These are phyloP conservation scores for Pseudozyma thailandica DNA, from an alignment of 1,284 basidiomycete genomes.

Conservation along the genomic window DNA sequence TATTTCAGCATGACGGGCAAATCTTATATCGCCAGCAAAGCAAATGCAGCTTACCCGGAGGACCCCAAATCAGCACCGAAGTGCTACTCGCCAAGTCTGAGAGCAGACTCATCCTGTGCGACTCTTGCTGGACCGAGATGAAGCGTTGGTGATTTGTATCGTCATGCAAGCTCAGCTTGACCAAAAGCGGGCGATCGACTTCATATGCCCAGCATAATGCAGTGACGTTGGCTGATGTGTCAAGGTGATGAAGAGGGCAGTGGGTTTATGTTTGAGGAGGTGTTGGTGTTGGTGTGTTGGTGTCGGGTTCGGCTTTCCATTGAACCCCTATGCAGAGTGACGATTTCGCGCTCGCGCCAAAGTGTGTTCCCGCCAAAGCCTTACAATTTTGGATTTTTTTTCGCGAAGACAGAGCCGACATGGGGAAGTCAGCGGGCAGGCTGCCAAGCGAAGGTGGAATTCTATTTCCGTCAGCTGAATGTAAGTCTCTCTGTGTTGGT, in stretches of 20 bases:
- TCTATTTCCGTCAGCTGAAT: too few species aligned
- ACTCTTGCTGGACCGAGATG: too few species aligned
- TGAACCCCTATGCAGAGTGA: conserved; percentile 20
- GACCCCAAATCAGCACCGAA: conserved; percentile 21
- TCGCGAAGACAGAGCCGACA: neutral
- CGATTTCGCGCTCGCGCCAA: neutral
- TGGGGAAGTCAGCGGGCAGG: too few species aligned
- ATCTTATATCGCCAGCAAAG: neutral
- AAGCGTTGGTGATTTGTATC: too few species aligned
- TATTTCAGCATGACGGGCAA: neutral
- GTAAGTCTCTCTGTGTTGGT: too few species aligned
- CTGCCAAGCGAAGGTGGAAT: too few species aligned
- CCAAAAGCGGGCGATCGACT: too few species aligned
- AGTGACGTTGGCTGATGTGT: neutral
- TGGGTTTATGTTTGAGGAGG: conserved; percentile 3
- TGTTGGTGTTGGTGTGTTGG: conserved; percentile 22
- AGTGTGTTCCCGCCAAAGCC: neutral
- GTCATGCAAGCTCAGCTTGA: too few species aligned
- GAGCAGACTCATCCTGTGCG: conserved; percentile 19
- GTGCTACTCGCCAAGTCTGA: conserved; percentile 18
- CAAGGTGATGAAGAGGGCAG: neutral
- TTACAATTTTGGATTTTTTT: neutral
- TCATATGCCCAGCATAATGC: neutral
- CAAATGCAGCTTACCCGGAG: conserved; percentile 9
- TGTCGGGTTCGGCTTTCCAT: neutral